phyloP scores from a whole-genome alignment of 2,329 filamentous ascomycete species.

The Pezicula neosporulosa region DNA sequence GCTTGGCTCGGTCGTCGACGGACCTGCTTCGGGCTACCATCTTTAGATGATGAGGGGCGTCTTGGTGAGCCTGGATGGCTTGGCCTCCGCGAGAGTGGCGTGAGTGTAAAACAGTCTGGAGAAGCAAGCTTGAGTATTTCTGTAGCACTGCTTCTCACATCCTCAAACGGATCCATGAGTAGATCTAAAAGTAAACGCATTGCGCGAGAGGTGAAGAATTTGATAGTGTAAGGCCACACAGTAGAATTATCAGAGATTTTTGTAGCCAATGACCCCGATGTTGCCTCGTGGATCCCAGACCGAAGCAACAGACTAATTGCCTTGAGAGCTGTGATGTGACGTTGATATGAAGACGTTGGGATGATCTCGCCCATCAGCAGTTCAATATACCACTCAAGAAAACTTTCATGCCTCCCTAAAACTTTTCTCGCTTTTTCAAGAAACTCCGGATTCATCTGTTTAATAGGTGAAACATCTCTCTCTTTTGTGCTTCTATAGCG shows the following conservation, averaged over 20 bases:
- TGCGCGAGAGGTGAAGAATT: conserved; percentile 44
- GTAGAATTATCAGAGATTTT: conserved; percentile 13
- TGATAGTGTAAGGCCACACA: conserved; percentile 21
- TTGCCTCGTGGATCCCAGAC: conserved; percentile 29
- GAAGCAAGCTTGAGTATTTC: conserved; percentile 48
- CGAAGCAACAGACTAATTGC: conserved; percentile 62
- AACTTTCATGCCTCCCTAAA: conserved; percentile 50
- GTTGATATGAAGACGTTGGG: conserved; percentile 83
- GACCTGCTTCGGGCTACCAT: background rate
- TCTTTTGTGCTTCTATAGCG: background rate
- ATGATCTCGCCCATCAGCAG: conserved; percentile 74
- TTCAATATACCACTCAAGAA: conserved; percentile 69
- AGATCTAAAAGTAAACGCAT: conserved; percentile 71
- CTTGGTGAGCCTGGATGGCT: background rate
- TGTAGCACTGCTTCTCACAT: conserved; percentile 65
- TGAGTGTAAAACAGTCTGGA: conserved; percentile 23
- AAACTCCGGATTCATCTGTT: conserved; percentile 8
- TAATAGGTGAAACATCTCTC: conserved; percentile 22
- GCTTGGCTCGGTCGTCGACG: background rate
- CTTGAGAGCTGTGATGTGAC: conserved; percentile 78
- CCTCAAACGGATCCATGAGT: conserved; percentile 86
- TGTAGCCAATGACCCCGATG: background rate
- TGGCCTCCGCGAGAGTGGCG: background rate
- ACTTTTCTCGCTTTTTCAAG: conserved; percentile 8
- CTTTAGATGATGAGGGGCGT: background rate